These are phyloP conservation scores for Syzygium syzygioides DNA, from an alignment of 441 rosid genomes.

Conservation along the genomic window DNA sequence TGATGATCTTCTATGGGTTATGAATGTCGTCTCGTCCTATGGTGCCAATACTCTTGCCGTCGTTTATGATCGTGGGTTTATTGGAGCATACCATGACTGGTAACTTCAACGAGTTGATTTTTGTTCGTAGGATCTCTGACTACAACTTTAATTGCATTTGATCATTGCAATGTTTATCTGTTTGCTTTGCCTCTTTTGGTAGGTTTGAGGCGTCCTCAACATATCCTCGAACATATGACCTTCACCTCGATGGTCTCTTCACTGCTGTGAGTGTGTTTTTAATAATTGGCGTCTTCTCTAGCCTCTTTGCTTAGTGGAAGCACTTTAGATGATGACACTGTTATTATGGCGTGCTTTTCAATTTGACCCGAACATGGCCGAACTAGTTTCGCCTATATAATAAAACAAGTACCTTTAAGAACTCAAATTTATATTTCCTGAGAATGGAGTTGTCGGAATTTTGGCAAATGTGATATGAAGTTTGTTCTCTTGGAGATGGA, in stretches of 20 bases:
- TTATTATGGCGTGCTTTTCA: background rate
- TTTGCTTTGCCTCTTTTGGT: background rate
- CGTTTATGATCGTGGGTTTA: conserved; percentile 13
- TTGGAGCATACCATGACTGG: conserved; percentile 17
- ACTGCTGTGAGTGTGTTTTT: background rate
- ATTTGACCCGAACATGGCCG: background rate
- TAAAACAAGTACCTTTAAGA: background rate
- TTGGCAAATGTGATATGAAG: conserved; percentile 13
- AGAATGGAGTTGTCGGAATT: background rate
- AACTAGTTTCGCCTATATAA: background rate
- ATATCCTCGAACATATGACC: conserved; percentile 17
- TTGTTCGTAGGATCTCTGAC: background rate
- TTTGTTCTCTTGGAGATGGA: conserved; percentile 14
- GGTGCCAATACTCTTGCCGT: conserved; percentile 7
- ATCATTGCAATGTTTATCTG: background rate
- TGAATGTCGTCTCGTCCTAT: conserved; percentile 15
- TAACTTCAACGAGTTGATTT: background rate
- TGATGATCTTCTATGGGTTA: conserved; percentile 10
- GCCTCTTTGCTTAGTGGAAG: background rate
- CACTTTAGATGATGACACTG: background rate
- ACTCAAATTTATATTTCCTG: background rate
- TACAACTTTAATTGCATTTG: background rate
- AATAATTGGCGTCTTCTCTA: background rate
- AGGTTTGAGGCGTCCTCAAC: conserved; percentile 18
- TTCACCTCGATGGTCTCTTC: conserved; percentile 17